Percentiles rank a stretch among this genome's conserved stretches.
These are phyloP conservation scores for Linnemannia exigua DNA, from an alignment of 192 early-diverging fungal genomes.

Conservation along the genomic window DNA sequence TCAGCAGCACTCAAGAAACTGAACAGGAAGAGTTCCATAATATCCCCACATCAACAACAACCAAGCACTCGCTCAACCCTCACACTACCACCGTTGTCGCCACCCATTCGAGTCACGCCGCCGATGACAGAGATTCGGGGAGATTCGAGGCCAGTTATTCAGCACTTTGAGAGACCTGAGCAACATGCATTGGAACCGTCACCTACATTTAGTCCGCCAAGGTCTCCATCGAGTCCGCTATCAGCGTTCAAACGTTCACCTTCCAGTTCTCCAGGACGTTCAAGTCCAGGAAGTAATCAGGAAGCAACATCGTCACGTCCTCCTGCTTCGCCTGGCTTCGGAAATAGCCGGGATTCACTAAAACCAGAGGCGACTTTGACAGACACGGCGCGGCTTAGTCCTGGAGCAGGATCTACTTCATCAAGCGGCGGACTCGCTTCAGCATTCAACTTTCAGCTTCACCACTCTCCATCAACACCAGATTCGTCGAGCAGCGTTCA, in stretches of 20 bases:
- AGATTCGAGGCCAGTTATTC: neutral
- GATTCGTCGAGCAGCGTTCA: constrained; percentile 26
- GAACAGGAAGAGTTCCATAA: constrained; percentile 30
- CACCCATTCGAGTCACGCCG: neutral
- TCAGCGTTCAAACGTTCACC: constrained; percentile 11
- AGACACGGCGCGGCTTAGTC: constrained; percentile 15
- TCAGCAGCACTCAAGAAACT: constrained; percentile 23
- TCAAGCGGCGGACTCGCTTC: neutral
- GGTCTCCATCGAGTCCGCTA: constrained; percentile 21
- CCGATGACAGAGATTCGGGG: neutral
- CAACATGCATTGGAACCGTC: constrained; percentile 17
- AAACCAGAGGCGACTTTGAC: neutral
- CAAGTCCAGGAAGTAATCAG: neutral
- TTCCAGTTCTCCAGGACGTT: constrained; percentile 9
- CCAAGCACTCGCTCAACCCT: constrained; percentile 7
- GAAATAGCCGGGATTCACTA: neutral
- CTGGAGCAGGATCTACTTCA: neutral
- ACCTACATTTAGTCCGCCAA: constrained; percentile 13
- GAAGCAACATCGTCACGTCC: neutral
- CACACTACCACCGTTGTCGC: constrained; percentile 4
- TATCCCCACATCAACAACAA: neutral
- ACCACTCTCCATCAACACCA: constrained; percentile 21
- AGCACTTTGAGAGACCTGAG: neutral
- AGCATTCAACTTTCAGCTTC: neutral
- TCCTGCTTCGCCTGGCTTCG: neutral